Conservation (phyloP, 1,139 yeast species). For the Saccharomyces pastorianus region DNA sequence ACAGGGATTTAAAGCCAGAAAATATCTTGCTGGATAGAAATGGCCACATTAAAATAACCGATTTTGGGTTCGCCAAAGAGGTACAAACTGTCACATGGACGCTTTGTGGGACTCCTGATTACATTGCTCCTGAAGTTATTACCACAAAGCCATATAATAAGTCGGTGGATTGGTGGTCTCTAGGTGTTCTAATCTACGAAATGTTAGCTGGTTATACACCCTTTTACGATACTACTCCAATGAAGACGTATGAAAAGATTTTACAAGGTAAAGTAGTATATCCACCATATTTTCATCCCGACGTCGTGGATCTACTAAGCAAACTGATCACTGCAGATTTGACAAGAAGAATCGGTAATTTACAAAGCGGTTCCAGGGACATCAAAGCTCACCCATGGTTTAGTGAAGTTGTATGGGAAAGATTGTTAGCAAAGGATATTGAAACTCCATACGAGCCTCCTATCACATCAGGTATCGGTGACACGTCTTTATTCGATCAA, state of each 20-base stretch:
- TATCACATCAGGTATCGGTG: constrained; percentile 92
- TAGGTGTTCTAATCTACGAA: constrained; percentile 88
- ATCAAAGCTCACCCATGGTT: constrained; percentile 93
- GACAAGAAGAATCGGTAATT: constrained; percentile 83
- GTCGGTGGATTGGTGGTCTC: constrained; percentile 98
- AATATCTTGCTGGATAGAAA: constrained; percentile 84
- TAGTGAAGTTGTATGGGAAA: constrained; percentile 92
- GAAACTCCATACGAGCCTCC: constrained; percentile 99
- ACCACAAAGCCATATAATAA: constrained; percentile 95
- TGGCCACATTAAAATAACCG: constrained; percentile 93
- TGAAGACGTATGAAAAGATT: constrained; percentile 95
- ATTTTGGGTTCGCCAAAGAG: constrained; percentile 95
- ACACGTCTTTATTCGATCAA: constrained; percentile 84
- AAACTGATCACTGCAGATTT: constrained; percentile 83
- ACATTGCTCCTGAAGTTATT: constrained; percentile 96
- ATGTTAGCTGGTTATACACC: constrained; percentile 98
- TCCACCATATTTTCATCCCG: constrained; percentile 85
- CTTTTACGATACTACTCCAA: constrained; percentile 91
- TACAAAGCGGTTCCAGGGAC: constrained; percentile 85
- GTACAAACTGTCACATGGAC: constrained; percentile 94
- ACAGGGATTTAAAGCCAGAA: constrained; percentile 94
- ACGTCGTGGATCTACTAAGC: constrained; percentile 73
- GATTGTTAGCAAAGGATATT: constrained; percentile 76
- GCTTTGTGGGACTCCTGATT: constrained; percentile 95
- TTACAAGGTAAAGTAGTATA: constrained; percentile 79